phyloP scores from a whole-genome alignment of 441 rosid species.

The Pelargonium fulgidum region DNA sequence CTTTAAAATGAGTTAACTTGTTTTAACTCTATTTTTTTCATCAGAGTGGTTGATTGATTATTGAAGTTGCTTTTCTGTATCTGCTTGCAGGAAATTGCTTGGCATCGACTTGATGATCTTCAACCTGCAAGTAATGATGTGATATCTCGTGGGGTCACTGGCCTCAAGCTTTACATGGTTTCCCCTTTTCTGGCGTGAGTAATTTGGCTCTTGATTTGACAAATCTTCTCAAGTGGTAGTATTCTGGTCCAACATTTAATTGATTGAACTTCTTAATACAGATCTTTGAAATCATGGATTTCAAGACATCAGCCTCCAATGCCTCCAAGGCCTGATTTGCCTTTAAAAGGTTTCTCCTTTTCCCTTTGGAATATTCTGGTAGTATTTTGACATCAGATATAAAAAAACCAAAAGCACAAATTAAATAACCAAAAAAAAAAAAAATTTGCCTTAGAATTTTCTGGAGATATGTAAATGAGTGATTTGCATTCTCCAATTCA shows the following conservation, averaged over 20 bases:
- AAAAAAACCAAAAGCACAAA: background rate
- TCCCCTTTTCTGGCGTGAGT: conserved; percentile 87
- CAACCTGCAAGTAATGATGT: conserved; percentile 65
- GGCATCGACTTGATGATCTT: conserved; percentile 89
- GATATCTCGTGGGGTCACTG: conserved; percentile 76
- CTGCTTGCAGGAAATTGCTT: conserved; percentile 76
- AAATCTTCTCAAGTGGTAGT: background rate
- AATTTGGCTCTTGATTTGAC: conserved; percentile 8
- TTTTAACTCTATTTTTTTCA: background rate
- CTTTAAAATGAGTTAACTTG: background rate
- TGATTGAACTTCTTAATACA: conserved; percentile 29
- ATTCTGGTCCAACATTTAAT: conserved; percentile 8
- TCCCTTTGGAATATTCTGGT: conserved; percentile 9
- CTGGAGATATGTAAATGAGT: background rate
- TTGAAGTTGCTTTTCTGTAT: conserved; percentile 10
- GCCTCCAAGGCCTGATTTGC: conserved; percentile 55
- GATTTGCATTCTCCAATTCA: background rate
- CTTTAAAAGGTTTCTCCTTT: conserved; percentile 51
- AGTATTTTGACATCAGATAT: background rate
- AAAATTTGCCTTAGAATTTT: background rate
- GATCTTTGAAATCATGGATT: conserved; percentile 71
- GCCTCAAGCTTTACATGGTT: conserved; percentile 93
- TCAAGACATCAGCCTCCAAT: conserved; percentile 48
- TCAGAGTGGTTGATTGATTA: background rate
- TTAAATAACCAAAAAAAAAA: background rate